These are phyloP conservation scores for Melampsora americana DNA, from an alignment of 1,284 basidiomycete genomes.

Conservation along the genomic window DNA sequence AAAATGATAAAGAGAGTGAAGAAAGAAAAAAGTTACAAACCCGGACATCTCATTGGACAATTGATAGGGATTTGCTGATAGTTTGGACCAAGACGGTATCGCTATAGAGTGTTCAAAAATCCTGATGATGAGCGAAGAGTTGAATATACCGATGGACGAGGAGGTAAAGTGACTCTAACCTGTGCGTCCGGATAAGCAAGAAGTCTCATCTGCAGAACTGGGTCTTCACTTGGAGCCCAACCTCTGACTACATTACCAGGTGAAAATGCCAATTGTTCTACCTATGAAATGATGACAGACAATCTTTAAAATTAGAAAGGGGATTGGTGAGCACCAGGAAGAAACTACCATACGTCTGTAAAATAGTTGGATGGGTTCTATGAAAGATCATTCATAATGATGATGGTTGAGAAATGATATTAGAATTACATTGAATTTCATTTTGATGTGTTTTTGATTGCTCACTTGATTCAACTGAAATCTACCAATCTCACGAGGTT, in stretches of 20 bases:
- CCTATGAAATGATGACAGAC: not conserved
- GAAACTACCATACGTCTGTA: conserved; percentile 2
- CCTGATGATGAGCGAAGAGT: not conserved
- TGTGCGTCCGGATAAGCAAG: conserved; percentile 26
- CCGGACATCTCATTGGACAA: not conserved
- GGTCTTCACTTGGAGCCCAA: conserved; percentile 31
- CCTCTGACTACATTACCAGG: conserved; percentile 25
- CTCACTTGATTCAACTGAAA: conserved; percentile 38
- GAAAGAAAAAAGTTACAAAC: not conserved
- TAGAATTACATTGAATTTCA: too few species aligned
- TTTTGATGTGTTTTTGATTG: too few species aligned
- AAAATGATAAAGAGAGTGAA: not conserved
- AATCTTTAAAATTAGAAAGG: not conserved
- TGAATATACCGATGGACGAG: too few species aligned
- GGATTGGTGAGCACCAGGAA: too few species aligned
- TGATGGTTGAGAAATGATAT: too few species aligned
- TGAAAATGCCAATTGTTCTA: conserved; percentile 34
- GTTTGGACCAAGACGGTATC: not conserved
- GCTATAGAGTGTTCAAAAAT: not conserved
- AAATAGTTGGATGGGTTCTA: conserved; percentile 39
- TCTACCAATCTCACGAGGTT: conserved; percentile 30
- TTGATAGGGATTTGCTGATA: not conserved
- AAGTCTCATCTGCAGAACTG: conserved; percentile 30
- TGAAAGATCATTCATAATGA: not conserved
- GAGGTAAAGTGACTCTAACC: not conserved